Conservation (phyloP, 2,329 filamentous ascomycete genomes). For the Trichoderma sp. region DNA sequence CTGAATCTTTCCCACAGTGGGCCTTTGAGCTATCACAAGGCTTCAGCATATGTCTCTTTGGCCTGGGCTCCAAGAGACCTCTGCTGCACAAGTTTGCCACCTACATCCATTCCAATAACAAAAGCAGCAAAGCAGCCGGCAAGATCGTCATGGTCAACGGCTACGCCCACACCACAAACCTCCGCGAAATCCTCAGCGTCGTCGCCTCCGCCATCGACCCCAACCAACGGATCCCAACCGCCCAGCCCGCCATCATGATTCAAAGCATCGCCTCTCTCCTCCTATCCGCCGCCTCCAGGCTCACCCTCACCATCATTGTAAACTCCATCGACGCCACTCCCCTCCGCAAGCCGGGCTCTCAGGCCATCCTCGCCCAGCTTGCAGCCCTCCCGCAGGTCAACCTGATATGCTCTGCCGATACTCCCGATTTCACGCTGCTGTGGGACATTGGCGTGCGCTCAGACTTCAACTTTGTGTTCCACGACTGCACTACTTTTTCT, state of each 20-base stretch:
- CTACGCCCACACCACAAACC: slow-evolving; percentile 68
- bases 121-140: slow-evolving; percentile 36
- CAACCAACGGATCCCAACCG: slow-evolving; percentile 55
- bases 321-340: slow-evolving; percentile 84
- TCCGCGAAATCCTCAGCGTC: slow-evolving; percentile 71
- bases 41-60: slow-evolving; percentile 90
- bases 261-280: slow-evolving; percentile 65
- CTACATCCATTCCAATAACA: slow-evolving; percentile 56
- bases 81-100: slow-evolving; percentile 77
- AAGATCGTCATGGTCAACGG: slow-evolving; percentile 84
- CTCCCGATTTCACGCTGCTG: slow-evolving; percentile 81
- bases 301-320: slow-evolving; percentile 69
- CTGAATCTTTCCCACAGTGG: slow-evolving; percentile 88
- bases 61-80: slow-evolving; percentile 84
- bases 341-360: slow-evolving; percentile 71
- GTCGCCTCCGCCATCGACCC: slow-evolving; percentile 66
- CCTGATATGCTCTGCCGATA: slow-evolving; percentile 81
- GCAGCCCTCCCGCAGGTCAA: slow-evolving; percentile 73
- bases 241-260: slow-evolving; percentile 70
- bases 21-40: slow-evolving; percentile 83
- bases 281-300: slow-evolving; percentile 50
- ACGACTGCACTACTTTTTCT: slow-evolving; percentile 90
- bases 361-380: slow-evolving; percentile 75
- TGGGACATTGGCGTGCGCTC: slow-evolving; percentile 89
- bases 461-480: slow-evolving; percentile 84